A percentile compares a stretch with the other conserved stretches of the same genome.
Conservation (phyloP, 2,329 filamentous ascomycete genomes). For the Epichloe sp. region DNA sequence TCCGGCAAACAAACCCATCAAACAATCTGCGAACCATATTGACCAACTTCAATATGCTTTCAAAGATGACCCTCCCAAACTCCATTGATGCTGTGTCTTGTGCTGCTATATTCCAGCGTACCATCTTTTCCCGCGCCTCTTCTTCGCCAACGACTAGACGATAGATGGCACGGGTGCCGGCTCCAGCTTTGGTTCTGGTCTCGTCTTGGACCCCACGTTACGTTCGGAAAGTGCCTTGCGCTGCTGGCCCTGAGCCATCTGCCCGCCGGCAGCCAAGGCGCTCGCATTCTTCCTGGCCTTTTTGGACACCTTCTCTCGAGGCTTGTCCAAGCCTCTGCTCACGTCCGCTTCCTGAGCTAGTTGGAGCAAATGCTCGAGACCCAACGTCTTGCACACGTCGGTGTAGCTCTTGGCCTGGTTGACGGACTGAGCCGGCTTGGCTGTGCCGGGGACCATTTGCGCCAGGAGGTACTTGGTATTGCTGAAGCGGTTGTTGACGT, state of each 20-base stretch:
- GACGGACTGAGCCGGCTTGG: constrained; percentile 46
- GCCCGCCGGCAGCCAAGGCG: constrained; percentile 35
- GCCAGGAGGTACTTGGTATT: constrained; percentile 89
- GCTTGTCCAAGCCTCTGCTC: constrained; percentile 44
- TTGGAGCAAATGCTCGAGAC: constrained; percentile 48
- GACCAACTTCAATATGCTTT: background rate
- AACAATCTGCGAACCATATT: background rate
- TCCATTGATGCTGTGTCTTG: constrained; percentile 8
- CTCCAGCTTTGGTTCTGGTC: constrained; percentile 10
- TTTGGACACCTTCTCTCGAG: constrained; percentile 20
- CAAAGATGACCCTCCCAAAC: background rate
- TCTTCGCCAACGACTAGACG: background rate
- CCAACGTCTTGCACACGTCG: constrained; percentile 53
- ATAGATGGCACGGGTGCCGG: constrained; percentile 12
- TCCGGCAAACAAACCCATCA: background rate
- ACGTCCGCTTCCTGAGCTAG: constrained; percentile 54
- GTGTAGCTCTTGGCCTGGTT: constrained; percentile 57
- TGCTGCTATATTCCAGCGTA: background rate
- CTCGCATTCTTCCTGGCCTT: constrained; percentile 21
- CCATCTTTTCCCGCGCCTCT: background rate
- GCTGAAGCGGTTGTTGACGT: constrained; percentile 72
- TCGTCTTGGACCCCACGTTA: constrained; percentile 11
- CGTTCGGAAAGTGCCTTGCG: constrained; percentile 24
- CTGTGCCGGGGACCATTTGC: constrained; percentile 76
- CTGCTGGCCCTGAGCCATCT: constrained; percentile 23